Evolutionary conservation across 148 eudicot genomes (phyloP), one percentile per base, ranked within the genome.

Genomic region (Chenopodium formosanum): DNA sequence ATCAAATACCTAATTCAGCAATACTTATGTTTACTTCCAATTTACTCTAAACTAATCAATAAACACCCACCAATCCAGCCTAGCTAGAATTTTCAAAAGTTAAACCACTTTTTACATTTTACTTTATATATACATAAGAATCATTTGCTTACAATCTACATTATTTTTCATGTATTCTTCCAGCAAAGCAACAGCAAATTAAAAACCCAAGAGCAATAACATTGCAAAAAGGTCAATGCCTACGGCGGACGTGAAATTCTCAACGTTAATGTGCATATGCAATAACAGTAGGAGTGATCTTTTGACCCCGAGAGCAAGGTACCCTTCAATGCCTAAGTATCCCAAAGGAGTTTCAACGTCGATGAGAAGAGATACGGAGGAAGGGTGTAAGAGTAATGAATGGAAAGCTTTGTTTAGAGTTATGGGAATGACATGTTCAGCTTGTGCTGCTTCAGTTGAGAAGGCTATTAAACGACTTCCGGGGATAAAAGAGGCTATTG

Each of bases 401-500:
- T 71, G 86, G 4, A 91, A 80, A 68, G 93, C 89, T 47, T 56
- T 91, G 83, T 90, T 90, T 79, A 77, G 90, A 0, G 97, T 95
- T 9, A 78, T 48, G 16, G 98, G 98, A 37, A 95, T 95, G 97
- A 89, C 90, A 29, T 94, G 98, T 81, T 88, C 97, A 52, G 95
- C 97, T 53, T 95, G 95, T 66, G 94, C 97, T 25, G 95, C 86
- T n/a, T 91, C 97, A 0, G 91, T 93, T 17, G 96, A 93, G 87
- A 95, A 90, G 87, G 94, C 96, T 10, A 82, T 95, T 53, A 91
- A 93, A 63, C 86, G 97, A 44, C 90, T 95, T 44, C 90, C 92
- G 1, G 97, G 97, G 0, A 95, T 95, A 80, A 85, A 78, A 50
- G 91, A 91, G 34, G 97, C 94, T 2, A 86, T 86, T 14, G 91